Percentiles rank a stretch among this genome's conserved stretches.
phyloP scores from a whole-genome alignment of 495 filamentous ascomycete species.

The Trichoderma reesei region DNA sequence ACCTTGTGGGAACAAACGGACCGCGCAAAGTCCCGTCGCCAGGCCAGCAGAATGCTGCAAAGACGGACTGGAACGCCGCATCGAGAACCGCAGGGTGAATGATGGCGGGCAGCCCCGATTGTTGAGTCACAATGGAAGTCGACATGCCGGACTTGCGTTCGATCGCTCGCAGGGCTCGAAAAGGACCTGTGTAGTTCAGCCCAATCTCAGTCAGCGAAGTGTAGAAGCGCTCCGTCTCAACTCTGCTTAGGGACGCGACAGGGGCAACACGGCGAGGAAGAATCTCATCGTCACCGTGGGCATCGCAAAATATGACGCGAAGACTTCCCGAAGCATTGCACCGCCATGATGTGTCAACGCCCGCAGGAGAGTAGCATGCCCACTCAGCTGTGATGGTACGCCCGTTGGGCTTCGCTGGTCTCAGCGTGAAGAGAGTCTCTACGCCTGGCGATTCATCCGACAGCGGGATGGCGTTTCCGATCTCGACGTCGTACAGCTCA shows the following conservation, averaged over 20 bases:
- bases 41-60: conserved; percentile 12
- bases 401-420: conserved; percentile 5
- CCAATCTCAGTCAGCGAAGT: conserved; percentile 14
- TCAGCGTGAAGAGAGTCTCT: conserved; percentile 28
- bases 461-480: conserved; percentile 25
- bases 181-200: conserved; percentile 14
- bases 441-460: conserved; percentile 17
- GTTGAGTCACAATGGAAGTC: neutral
- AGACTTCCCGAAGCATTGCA: neutral
- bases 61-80: conserved; percentile 17
- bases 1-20: neutral
- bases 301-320: neutral
- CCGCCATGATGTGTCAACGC: neutral
- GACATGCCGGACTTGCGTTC: neutral
- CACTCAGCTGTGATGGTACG: conserved; percentile 19
- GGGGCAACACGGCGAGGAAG: neutral
- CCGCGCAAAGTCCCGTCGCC: conserved; percentile 13
- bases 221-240: conserved; percentile 15
- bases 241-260: neutral
- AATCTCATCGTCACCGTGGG: neutral
- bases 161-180: conserved; percentile 10
- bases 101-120: conserved; percentile 17
- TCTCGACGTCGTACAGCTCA: conserved; percentile 21
- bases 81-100: conserved; percentile 36
- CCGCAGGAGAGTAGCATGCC: conserved; percentile 16